Conservation (phyloP, 306 rosid species). For the Begonia peltatifolia region DNA sequence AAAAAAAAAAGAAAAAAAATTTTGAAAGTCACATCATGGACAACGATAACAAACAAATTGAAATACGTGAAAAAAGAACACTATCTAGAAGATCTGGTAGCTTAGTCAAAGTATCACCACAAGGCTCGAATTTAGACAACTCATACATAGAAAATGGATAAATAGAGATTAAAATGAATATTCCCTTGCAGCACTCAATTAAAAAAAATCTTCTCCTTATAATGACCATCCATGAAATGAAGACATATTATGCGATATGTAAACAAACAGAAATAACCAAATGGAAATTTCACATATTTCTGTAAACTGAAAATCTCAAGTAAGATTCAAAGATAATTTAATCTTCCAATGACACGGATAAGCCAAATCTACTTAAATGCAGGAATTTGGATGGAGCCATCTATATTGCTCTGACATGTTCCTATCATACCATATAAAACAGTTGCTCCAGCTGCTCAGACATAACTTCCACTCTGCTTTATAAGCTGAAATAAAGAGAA, state of each 20-base stretch:
- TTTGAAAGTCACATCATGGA: too few relatives aligned
- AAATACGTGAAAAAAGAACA: too few relatives aligned
- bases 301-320: not conserved
- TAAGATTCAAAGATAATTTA: conserved; percentile 4
- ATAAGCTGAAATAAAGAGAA: conserved; percentile 65
- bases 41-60: too few relatives aligned
- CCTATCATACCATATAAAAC: conserved; percentile 91
- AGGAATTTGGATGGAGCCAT: conserved; percentile 45
- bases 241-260: too few relatives aligned
- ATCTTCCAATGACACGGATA: conserved; percentile 16
- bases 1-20: too few relatives aligned
- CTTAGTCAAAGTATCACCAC: too few relatives aligned
- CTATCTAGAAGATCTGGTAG: too few relatives aligned
- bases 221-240: too few relatives aligned
- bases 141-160: not conserved
- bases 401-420: conserved; percentile 56
- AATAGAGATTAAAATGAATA: not conserved
- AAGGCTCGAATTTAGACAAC: too few relatives aligned
- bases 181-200: not conserved
- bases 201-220: not conserved
- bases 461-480: conserved; percentile 67
- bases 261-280: too few relatives aligned
- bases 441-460: conserved; percentile 85
- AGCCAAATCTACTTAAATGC: conserved; percentile 16
- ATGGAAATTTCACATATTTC: too few relatives aligned